Base-by-base conservation (phyloP, 257 asterid genomes). In the Salvia rosmarinus region DNA sequence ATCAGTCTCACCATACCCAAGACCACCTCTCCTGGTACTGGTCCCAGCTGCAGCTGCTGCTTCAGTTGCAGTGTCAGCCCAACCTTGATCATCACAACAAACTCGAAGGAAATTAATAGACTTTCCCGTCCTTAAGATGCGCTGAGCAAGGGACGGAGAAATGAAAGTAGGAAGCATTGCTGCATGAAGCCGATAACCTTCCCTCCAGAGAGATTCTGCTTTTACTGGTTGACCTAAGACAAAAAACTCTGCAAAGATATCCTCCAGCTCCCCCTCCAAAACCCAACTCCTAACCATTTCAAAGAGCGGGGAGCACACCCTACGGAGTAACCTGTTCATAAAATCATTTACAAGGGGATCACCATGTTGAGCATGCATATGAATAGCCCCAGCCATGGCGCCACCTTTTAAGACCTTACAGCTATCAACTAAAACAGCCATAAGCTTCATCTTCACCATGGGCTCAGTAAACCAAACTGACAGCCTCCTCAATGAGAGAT, bases 281-380 rank as follows among this genome's bases (percentile, higher is more conserved):
- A 95, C 98, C 99, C 99, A 95, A 82, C 95, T 91, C 84, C 98
- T 83, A 75, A 91, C 99, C 99, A 89, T 95, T 78, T 95, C 99
- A 82, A 95, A 95, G 73, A 95, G 99, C 1, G 99, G 99, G 50
- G 97, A 88, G 62, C 99, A 95, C 10, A 95, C 98, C 65, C 94
- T 76, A 19, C 97, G 95, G 74, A 95, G 92, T 55, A 91, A 77
- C 80, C 90, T 83, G 68, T 91, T 91, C 98, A 95, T 86, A 74
- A 91, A 95, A 79, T 86, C 98, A 74, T 88, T 84, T 65, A 95
- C 98, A 2, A 89, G 96, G 0, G 99, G 99, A 75, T 95, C 99
- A 6, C 99, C 99, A 80, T 95, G 98, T 54, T 91, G 95, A 28
- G 98, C 99, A 73, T 90, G 98, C 87, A 89, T 84, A 76, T 95